Evolutionary conservation across 2,329 filamentous ascomycete species (phyloP).

Genomic region (Amauroascus verrucosus): DNA sequence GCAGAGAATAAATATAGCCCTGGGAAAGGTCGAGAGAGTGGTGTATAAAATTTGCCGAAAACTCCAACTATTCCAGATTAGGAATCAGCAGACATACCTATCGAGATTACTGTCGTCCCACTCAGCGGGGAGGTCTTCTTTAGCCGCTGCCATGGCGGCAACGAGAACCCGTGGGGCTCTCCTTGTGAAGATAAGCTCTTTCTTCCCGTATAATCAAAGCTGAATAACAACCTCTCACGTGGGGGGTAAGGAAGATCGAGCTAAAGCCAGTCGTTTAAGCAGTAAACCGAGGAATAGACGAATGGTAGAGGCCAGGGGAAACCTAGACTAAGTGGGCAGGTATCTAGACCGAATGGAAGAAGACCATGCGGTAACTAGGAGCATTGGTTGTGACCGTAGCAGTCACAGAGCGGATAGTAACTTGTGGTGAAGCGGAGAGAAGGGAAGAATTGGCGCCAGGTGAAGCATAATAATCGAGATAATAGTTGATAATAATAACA

Average conservation of each 20-base stretch:
- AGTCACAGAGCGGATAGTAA: slow-evolving; percentile 8
- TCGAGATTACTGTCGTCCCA: slow-evolving; percentile 58
- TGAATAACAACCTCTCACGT: not conserved
- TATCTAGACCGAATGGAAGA: not conserved
- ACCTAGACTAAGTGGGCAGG: not conserved
- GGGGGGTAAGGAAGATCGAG: not conserved
- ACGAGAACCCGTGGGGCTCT: slow-evolving; percentile 2
- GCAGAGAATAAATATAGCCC: not conserved
- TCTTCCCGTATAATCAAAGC: not conserved
- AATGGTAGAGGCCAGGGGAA: not conserved
- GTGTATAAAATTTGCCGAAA: not conserved
- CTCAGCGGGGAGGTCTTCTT: slow-evolving; percentile 39
- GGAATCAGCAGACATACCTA: slow-evolving; percentile 43
- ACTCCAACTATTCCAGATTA: not conserved
- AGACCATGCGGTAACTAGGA: not conserved
- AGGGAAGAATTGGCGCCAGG: not conserved
- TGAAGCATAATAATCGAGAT: not conserved
- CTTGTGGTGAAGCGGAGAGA: not conserved
- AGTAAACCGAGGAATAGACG: not conserved
- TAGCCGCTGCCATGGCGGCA: slow-evolving; percentile 30
- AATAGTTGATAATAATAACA: too few relatives aligned
- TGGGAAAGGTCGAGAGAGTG: not conserved
- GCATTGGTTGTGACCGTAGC: slow-evolving; percentile 10
- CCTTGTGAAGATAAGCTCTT: not conserved
- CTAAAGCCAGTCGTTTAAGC: not conserved